phyloP scores from a whole-genome alignment of 108 stramenopile genomes.

The Pseudonitzschia delicatissima region DNA sequence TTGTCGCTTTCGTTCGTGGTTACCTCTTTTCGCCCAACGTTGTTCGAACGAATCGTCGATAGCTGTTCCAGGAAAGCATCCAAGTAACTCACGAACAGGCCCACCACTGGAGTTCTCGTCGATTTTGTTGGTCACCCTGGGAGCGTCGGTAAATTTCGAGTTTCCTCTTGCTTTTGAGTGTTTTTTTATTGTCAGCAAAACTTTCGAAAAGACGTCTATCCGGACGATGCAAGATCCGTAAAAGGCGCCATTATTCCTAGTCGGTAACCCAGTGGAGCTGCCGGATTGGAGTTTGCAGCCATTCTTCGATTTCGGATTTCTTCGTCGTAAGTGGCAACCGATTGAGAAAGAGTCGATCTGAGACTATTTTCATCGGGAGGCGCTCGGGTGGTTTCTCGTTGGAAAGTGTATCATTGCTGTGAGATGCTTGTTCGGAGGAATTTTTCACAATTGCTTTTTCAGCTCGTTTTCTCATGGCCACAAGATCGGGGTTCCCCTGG shows the following conservation, averaged over 20 bases:
- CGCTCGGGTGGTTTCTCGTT: neutral
- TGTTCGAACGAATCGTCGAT: too few relatives aligned
- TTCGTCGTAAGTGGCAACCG: slow-evolving; percentile 40
- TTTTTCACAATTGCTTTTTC: slow-evolving; percentile 26
- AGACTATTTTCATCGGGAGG: slow-evolving; percentile 6
- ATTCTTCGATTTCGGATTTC: slow-evolving; percentile 41
- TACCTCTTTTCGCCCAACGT: neutral
- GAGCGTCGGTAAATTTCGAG: neutral
- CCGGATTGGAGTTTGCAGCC: slow-evolving; percentile 15
- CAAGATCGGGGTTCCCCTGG: slow-evolving; percentile 44
- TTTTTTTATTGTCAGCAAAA: neutral
- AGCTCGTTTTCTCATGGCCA: slow-evolving; percentile 48
- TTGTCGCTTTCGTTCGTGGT: neutral
- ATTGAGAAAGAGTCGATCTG: slow-evolving; percentile 45
- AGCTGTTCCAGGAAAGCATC: slow-evolving; percentile 1
- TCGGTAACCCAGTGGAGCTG: slow-evolving; percentile 62
- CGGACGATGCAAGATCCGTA: slow-evolving; percentile 68
- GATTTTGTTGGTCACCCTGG: neutral
- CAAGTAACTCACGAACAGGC: neutral
- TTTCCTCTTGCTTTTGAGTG: neutral
- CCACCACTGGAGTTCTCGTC: neutral
- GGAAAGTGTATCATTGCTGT: too few relatives aligned
- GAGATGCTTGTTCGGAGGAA: neutral
- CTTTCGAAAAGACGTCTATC: slow-evolving; percentile 20
- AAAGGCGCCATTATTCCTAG: slow-evolving; percentile 41